These are phyloP conservation scores for Colletotrichum sp. DNA, from an alignment of 2,329 filamentous ascomycete genomes.

Conservation along the genomic window DNA sequence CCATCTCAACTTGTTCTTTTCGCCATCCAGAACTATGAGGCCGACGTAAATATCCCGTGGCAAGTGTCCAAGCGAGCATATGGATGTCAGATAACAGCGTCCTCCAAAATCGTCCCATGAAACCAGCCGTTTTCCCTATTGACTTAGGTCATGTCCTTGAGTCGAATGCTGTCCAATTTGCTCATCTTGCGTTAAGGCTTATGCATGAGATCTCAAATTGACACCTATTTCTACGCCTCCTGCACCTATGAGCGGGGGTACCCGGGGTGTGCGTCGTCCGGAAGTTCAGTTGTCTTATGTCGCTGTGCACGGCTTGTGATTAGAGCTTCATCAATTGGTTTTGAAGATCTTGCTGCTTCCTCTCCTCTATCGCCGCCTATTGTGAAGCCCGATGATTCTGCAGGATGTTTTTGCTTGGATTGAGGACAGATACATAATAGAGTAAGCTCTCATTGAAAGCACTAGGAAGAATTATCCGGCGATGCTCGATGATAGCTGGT, in stretches of 20 bases:
- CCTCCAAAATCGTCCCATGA: not conserved
- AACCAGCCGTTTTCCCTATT: not conserved
- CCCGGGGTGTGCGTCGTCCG: too few relatives aligned
- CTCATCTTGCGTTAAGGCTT: not conserved
- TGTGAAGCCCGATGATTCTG: too few relatives aligned
- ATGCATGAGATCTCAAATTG: not conserved
- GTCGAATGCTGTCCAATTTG: not conserved
- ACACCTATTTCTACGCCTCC: too few relatives aligned
- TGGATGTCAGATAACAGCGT: not conserved
- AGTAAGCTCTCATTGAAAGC: not conserved
- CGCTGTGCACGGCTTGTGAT: too few relatives aligned
- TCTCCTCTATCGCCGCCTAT: not conserved
- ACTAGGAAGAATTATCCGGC: not conserved
- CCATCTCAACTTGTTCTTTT: not conserved
- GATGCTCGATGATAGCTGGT: not conserved
- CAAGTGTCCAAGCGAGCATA: not conserved
- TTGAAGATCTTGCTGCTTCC: not conserved
- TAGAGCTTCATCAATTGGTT: not conserved
- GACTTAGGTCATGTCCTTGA: not conserved
- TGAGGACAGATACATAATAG: not conserved
- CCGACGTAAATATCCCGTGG: not conserved
- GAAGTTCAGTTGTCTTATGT: too few relatives aligned
- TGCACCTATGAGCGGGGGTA: too few relatives aligned
- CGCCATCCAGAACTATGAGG: not conserved
- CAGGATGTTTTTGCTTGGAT: not conserved